Evolutionary conservation across 768 basidiomycete species (phyloP).

Genomic region (Pulveroboletus sp.): DNA sequence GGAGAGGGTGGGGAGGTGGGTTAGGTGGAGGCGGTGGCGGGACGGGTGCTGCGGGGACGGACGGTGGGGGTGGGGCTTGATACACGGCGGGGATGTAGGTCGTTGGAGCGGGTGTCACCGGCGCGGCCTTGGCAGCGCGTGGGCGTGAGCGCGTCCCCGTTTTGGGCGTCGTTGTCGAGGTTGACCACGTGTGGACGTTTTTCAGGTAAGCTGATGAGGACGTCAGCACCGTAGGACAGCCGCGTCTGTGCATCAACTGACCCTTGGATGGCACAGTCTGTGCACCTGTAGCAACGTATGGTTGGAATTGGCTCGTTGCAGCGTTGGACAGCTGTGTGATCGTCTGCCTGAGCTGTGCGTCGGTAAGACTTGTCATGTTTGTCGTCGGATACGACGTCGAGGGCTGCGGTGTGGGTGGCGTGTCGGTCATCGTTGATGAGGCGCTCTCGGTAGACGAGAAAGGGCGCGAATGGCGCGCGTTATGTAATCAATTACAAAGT

Average conservation of each 20-base stretch:
- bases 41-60: conserved; percentile 24
- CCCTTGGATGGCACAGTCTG: conserved; percentile 29
- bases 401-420: conserved; percentile 17
- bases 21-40: conserved; percentile 39
- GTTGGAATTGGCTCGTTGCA: conserved; percentile 34
- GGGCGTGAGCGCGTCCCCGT: conserved; percentile 39
- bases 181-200: conserved; percentile 69
- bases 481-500: conserved; percentile 21
- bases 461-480: conserved; percentile 17
- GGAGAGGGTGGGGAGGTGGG: conserved; percentile 54
- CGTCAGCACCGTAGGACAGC: conserved; percentile 15
- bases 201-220: conserved; percentile 50
- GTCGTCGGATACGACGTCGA: conserved; percentile 32
- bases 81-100: conserved; percentile 37
- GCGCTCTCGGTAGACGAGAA: not conserved
- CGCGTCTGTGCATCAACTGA: not conserved
- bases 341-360: conserved; percentile 60
- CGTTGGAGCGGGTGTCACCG: conserved; percentile 35
- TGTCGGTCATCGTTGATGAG: conserved; percentile 27
- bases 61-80: conserved; percentile 33
- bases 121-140: conserved; percentile 36
- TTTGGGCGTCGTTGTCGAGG: conserved; percentile 47
- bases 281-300: conserved; percentile 31
- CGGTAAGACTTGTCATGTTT: conserved; percentile 47
- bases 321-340: conserved; percentile 50